Conservation (phyloP, 2,329 filamentous ascomycete species). For the Colletotrichum karsti region DNA sequence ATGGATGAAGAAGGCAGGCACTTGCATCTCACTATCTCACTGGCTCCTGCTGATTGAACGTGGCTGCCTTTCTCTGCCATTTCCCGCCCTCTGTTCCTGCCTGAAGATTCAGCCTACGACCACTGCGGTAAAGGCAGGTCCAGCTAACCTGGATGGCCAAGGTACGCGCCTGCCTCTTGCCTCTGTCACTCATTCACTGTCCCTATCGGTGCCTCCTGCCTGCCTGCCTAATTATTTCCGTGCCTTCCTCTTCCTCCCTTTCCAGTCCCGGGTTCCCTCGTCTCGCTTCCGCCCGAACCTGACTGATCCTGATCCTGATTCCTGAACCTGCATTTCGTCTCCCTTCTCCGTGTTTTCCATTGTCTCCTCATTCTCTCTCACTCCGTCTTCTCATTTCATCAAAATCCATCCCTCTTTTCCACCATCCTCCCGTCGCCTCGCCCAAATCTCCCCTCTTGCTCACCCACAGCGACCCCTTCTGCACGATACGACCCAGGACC, state of each 20-base stretch:
- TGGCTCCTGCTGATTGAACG: neutral
- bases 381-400: neutral
- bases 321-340: neutral
- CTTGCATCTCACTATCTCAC: neutral
- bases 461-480: neutral
- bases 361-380: neutral
- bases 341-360: neutral
- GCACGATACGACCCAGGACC: conserved; percentile 11
- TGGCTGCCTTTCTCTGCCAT: neutral
- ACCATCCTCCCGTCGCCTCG: neutral
- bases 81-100: conserved; percentile 9
- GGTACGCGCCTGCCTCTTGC: too few relatives aligned
- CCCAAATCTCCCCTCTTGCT: neutral
- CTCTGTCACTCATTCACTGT: neutral
- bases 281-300: neutral
- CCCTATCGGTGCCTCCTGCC: neutral
- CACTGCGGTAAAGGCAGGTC: too few relatives aligned
- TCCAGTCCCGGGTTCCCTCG: neutral
- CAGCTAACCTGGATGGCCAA: too few relatives aligned
- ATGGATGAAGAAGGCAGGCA: too few relatives aligned
- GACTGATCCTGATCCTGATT: neutral
- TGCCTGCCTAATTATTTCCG: neutral
- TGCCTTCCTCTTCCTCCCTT: neutral
- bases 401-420: neutral
- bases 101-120: neutral